Evolutionary conservation across 2,329 filamentous ascomycete species (phyloP).

Genomic region (Periconia macrospinosa): DNA sequence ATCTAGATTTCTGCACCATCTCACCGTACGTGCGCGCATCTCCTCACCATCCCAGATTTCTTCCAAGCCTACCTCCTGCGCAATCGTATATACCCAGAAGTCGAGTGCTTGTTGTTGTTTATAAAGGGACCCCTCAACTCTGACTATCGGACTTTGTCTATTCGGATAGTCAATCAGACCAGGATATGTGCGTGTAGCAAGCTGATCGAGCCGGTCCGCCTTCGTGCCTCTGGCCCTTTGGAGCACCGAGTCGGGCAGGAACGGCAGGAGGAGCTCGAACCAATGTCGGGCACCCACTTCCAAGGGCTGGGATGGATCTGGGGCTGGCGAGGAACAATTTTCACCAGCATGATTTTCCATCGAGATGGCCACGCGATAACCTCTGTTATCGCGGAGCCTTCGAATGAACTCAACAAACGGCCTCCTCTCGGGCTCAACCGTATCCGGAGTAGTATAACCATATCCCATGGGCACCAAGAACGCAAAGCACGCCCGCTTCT

Average conservation of each 20-base stretch:
- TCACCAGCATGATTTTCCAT: not conserved
- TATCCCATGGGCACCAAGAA: conserved; percentile 16
- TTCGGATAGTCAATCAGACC: not conserved
- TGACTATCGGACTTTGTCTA: conserved; percentile 4
- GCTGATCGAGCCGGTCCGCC: not conserved
- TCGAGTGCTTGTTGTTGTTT: conserved; percentile 9
- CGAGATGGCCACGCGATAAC: not conserved
- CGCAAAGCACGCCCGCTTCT: conserved; percentile 16
- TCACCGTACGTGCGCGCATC: not conserved
- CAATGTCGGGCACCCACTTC: conserved; percentile 13
- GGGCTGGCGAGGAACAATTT: not conserved
- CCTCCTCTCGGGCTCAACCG: no score
- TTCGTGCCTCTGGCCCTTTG: not conserved
- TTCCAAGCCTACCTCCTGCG: conserved; percentile 1
- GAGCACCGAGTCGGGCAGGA: conserved; percentile 10
- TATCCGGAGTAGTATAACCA: not conserved
- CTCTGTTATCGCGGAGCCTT: not conserved
- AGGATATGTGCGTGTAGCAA: not conserved
- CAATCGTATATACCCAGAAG: conserved; percentile 9
- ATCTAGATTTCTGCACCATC: not conserved
- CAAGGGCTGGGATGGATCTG: not conserved
- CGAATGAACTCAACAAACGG: no score
- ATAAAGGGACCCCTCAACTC: conserved; percentile 13
- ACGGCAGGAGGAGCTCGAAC: conserved; percentile 11
- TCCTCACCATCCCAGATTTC: conserved; percentile 5